These are phyloP conservation scores for Basipetospora chlamydospora DNA, from an alignment of 2,329 filamentous ascomycete genomes.

Conservation along the genomic window DNA sequence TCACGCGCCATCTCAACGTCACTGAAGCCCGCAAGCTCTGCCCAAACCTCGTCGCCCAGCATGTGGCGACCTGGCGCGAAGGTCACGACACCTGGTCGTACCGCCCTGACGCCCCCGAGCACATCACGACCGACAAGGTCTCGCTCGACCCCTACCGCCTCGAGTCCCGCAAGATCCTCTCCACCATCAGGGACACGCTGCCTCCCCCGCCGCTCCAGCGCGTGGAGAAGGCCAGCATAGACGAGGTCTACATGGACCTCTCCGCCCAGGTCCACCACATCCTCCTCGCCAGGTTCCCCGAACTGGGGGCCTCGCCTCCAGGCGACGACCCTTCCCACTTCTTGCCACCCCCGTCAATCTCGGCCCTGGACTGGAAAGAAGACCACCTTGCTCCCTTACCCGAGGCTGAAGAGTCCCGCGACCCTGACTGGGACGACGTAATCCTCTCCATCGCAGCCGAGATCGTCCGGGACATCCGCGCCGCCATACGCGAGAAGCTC, in stretches of 20 bases:
- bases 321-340: conserved; percentile 58
- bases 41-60: conserved; percentile 70
- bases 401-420: conserved; percentile 57
- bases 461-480: conserved; percentile 65
- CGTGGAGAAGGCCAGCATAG: conserved; percentile 87
- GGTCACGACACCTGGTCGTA: conserved; percentile 90
- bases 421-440: conserved; percentile 95
- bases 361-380: conserved; percentile 67
- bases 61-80: conserved; percentile 90
- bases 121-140: conserved; percentile 83
- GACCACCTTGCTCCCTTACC: conserved; percentile 75
- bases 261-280: conserved; percentile 69
- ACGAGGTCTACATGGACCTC: conserved; percentile 90
- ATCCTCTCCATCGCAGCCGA: conserved; percentile 76
- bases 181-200: conserved; percentile 59
- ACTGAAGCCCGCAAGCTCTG: conserved; percentile 77
- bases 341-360: conserved; percentile 53
- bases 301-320: conserved; percentile 49
- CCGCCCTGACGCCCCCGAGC: conserved; percentile 60
- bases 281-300: conserved; percentile 62
- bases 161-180: conserved; percentile 70
- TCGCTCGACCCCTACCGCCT: conserved; percentile 83
- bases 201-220: conserved; percentile 52
- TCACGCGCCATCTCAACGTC: conserved; percentile 65
- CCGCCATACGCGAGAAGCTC: conserved; percentile 51